Base-by-base conservation (phyloP, 306 rosid species). In the Vigna reflexopilosa region DNA sequence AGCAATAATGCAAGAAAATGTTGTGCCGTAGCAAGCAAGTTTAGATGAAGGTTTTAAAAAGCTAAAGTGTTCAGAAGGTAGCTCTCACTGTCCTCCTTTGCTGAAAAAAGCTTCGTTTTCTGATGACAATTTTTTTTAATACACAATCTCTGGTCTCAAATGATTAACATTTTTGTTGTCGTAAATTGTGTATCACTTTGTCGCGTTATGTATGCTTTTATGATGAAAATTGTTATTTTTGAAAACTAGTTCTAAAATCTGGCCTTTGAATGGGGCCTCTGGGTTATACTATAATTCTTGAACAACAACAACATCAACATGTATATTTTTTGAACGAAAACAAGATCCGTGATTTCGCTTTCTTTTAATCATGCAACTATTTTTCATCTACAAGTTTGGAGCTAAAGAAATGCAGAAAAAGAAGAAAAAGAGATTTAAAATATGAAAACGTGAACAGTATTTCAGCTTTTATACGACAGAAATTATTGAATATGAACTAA, bases 341-440 rank as follows among this genome's bases (percentile, higher is more conserved):
- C 79, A 61, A 9, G 71, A 75, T 75, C 79, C 71, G 71, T 48
- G 48, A 62, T 62, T 48, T 15, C 61, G 59, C 67, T 55, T 62
- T 48, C 58, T 48, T 74, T 45, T n/a, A 47, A 58, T 74, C 70
- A 61, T 61, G 24, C 38, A 20, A 4, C 49, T 16, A 45, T 30
- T 30, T 51, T 12, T 10, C 49, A 44, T 44, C 19, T 9, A 26
- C 58, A 61, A 59, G 22, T 59, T 6, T 62, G 30, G 57, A 73
- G 47, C 36, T 22, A 40, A 73, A 67, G 40, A 44, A 22, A 45
- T 45, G 56, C 20, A 67, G 22, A 45, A 67, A 32, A 20, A 7
- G 9, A 44, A 10, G 1, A 45, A 66, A 44, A 44, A 65, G 30
- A 22, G 36, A 57, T 16, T 57, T 57, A 57, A 57, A 55, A 34